phyloP scores from a whole-genome alignment of 345 rosid species.

The Murraya paniculata region DNA sequence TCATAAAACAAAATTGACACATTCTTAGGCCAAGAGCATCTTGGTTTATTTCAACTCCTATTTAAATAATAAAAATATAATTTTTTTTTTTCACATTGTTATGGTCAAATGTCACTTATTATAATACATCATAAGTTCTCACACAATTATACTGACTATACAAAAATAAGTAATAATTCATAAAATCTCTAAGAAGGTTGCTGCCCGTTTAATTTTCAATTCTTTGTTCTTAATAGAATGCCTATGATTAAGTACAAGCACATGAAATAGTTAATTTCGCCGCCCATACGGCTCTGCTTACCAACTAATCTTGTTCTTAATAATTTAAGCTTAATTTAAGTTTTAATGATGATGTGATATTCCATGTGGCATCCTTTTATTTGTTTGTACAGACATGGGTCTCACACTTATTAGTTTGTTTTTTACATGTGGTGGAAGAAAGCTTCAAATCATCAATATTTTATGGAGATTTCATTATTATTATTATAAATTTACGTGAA shows the following conservation, averaged over 20 bases:
- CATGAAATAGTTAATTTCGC: neutral
- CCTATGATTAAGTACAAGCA: neutral
- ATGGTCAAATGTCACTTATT: neutral
- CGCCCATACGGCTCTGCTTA: neutral
- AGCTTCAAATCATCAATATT: neutral
- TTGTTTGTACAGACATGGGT: neutral
- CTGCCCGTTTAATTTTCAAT: neutral
- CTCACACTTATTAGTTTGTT: neutral
- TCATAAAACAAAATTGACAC: neutral
- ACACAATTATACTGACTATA: neutral
- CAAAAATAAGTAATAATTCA: neutral
- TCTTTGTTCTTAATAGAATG: neutral
- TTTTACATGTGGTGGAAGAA: neutral
- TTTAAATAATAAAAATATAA: neutral
- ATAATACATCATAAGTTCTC: neutral
- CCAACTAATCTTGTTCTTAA: neutral
- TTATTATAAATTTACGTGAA: too few species aligned
- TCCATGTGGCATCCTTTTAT: conserved; percentile 3
- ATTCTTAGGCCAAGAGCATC: neutral
- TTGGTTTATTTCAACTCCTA: neutral
- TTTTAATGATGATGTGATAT: neutral
- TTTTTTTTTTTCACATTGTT: neutral
- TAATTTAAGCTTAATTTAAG: neutral
- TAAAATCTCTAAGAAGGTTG: neutral
- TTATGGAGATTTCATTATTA: neutral